Percentiles rank a stretch among this genome's conserved stretches.
phyloP scores from a whole-genome alignment of 805 yeast genomes.

The Nakazawaea molendinolei region DNA sequence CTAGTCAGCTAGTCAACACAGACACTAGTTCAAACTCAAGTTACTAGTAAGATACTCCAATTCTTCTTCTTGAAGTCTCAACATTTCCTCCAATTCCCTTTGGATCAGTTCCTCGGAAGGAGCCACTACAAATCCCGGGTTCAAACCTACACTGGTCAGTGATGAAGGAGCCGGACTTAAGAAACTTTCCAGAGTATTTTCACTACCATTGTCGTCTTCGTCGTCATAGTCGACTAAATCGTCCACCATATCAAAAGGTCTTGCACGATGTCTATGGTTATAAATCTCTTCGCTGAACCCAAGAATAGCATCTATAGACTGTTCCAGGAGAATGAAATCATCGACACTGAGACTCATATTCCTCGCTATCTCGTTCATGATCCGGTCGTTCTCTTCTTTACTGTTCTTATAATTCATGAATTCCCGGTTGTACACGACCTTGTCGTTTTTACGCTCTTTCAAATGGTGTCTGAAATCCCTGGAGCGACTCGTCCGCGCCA shows the following conservation, averaged over 20 bases:
- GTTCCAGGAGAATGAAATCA: conserved; percentile 6
- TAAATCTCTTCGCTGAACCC: conserved; percentile 11
- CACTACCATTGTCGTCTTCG: conserved; percentile 1
- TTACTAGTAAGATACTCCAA: conserved; percentile 12
- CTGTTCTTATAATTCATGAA: conserved; percentile 5
- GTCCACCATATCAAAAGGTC: conserved; percentile 9
- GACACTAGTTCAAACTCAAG: conserved; percentile 9
- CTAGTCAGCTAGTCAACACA: too few relatives aligned
- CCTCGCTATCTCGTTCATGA: conserved; percentile 10
- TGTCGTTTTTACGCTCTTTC: conserved; percentile 4
- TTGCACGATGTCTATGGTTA: conserved; percentile 3
- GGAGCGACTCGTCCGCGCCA: background rate
- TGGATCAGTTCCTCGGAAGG: conserved; percentile 9
- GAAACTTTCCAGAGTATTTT: too few relatives aligned
- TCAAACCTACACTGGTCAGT: too few relatives aligned
- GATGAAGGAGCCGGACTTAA: too few relatives aligned
- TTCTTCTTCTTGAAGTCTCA: conserved; percentile 14
- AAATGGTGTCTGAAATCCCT: conserved; percentile 1
- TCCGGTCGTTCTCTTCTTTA: conserved; percentile 5
- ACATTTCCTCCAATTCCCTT: conserved; percentile 15
- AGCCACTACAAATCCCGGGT: too few relatives aligned
- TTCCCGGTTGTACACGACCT: conserved; percentile 7
- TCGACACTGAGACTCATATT: conserved; percentile 9
- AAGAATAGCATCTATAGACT: conserved; percentile 11
- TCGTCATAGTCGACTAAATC: conserved; percentile 1